phyloP scores from a whole-genome alignment of 2,329 filamentous ascomycete genomes.

The Aspergillus arachidicola region DNA sequence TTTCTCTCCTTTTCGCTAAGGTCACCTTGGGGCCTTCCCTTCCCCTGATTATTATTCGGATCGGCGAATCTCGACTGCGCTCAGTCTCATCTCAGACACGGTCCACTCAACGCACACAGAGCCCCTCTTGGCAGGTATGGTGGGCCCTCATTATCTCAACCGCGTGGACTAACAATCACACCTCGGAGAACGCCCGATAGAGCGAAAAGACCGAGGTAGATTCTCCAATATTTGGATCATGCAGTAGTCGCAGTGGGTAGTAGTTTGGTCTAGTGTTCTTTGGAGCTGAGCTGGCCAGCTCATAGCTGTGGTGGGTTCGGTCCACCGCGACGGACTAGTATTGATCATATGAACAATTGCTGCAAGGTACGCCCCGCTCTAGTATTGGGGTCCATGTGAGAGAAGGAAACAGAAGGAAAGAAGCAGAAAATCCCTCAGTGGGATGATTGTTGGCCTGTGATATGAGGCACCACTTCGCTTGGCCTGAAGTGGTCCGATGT shows the following conservation, averaged over 20 bases:
- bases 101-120: constrained; percentile 2
- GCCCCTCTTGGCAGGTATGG: constrained; percentile 9
- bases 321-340: constrained; percentile 1
- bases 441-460: background rate
- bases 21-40: background rate
- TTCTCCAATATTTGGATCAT: background rate
- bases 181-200: constrained; percentile 9
- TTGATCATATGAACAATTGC: constrained; percentile 7
- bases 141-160: constrained; percentile 2
- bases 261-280: background rate
- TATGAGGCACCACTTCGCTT: background rate
- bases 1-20: background rate
- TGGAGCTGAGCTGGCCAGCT: constrained; percentile 2
- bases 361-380: constrained; percentile 7
- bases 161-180: background rate
- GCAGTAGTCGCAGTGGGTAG: background rate
- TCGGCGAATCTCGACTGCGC: constrained; percentile 2
- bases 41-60: background rate
- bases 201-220: constrained; percentile 5
- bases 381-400: background rate
- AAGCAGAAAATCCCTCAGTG: background rate
- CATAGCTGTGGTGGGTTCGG: constrained; percentile 7
- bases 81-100: background rate
- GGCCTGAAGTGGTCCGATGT: background rate
- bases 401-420: background rate